Conservation (phyloP, 345 rosid genomes). For the Cardamine resedifolia region DNA sequence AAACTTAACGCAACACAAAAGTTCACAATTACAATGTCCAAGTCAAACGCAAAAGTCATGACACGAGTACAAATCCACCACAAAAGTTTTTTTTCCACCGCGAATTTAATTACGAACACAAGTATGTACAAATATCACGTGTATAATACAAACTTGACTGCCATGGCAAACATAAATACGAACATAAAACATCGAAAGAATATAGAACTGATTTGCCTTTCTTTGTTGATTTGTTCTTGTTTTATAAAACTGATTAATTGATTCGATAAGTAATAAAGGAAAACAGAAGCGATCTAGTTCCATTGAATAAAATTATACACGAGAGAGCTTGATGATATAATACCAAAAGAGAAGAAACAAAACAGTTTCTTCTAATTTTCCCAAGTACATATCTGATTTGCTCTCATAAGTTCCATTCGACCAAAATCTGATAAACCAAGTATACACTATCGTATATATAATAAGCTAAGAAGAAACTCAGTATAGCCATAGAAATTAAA, state of each 20-base stretch:
- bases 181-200: too few relatives aligned
- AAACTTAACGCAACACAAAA: not conserved
- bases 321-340: not conserved
- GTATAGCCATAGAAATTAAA: not conserved
- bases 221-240: too few relatives aligned
- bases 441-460: slow-evolving; percentile 32
- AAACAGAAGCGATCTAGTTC: not conserved
- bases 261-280: not conserved
- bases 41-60: not conserved
- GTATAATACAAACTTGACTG: too few relatives aligned
- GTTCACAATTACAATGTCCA: not conserved
- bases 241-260: not conserved
- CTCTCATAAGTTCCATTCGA: slow-evolving; percentile 21
- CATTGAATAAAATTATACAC: not conserved
- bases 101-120: too few relatives aligned
- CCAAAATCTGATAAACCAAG: slow-evolving; percentile 33
- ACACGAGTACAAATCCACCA: not conserved
- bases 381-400: slow-evolving; percentile 13
- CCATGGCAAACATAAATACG: too few relatives aligned
- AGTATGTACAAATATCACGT: too few relatives aligned
- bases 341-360: slow-evolving; percentile 21
- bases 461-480: slow-evolving; percentile 30
- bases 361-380: slow-evolving; percentile 19
- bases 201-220: too few relatives aligned
- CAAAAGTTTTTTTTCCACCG: too few relatives aligned